phyloP scores from a whole-genome alignment of 2,329 filamentous ascomycete species.

The Cercospora sojina region DNA sequence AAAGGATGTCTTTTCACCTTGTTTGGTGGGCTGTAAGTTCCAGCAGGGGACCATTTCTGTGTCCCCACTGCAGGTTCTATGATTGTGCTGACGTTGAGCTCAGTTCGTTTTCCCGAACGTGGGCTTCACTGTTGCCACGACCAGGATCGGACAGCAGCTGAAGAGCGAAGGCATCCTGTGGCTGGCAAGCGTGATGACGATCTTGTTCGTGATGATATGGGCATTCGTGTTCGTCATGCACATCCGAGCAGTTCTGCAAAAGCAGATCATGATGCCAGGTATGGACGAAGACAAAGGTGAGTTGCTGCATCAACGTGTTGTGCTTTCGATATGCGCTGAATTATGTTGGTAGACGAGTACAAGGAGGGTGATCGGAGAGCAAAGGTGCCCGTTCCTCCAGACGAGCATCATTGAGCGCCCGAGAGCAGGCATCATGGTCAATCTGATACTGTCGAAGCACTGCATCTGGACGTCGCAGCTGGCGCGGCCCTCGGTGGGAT shows the following conservation, averaged over 20 bases:
- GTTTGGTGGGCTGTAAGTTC: constrained; percentile 53
- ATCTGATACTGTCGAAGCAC: neutral
- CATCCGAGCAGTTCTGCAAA: constrained; percentile 50
- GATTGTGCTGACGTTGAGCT: neutral
- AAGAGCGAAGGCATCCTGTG: constrained; percentile 54
- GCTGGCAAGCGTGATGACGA: constrained; percentile 57
- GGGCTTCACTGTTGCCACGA: constrained; percentile 60
- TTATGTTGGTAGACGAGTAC: neutral
- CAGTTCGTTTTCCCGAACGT: constrained; percentile 64
- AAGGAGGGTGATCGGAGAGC: neutral
- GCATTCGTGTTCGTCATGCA: constrained; percentile 52
- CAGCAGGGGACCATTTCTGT: neutral
- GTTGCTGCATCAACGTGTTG: neutral
- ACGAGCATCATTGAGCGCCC: neutral
- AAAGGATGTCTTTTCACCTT: constrained; percentile 43
- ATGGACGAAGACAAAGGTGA: constrained; percentile 58
- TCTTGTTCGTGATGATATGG: constrained; percentile 57
- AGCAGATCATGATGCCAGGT: constrained; percentile 58
- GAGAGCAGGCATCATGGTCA: neutral
- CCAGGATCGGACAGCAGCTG: constrained; percentile 54
- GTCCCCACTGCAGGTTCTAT: neutral
- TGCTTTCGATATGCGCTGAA: neutral
- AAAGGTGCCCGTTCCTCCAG: neutral
- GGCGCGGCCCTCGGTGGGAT: neutral
- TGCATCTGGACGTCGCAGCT: neutral